Evolutionary conservation across 2,329 filamentous ascomycete species (phyloP).

Genomic region (Xylariaceae sp.): DNA sequence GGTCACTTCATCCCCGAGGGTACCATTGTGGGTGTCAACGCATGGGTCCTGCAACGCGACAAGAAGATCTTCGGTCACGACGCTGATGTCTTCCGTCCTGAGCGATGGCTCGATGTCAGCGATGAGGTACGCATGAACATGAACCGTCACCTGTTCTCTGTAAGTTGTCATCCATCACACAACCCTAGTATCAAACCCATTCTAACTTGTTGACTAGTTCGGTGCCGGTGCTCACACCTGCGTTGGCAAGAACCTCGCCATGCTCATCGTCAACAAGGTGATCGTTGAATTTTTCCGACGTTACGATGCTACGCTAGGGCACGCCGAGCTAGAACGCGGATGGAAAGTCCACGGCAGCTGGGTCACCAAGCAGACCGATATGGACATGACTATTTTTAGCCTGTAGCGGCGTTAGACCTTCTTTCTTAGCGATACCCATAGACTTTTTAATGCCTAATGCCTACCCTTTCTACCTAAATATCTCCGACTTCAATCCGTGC

Average conservation of each 20-base stretch:
- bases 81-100: slow-evolving; percentile 50
- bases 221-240: slow-evolving; percentile 15
- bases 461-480: too few species aligned
- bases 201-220: slow-evolving; percentile 2
- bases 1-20: slow-evolving; percentile 25
- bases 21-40: slow-evolving; percentile 56
- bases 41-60: slow-evolving; percentile 56
- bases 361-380: slow-evolving; percentile 4
- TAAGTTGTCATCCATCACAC: not conserved
- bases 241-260: slow-evolving; percentile 17
- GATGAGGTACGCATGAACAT: slow-evolving; percentile 5
- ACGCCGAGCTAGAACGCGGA: slow-evolving; percentile 1
- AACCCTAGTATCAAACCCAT: too few species aligned
- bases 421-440: too few species aligned
- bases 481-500: too few species aligned
- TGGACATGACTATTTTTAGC: slow-evolving; percentile 1
- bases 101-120: slow-evolving; percentile 43
- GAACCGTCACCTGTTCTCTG: slow-evolving; percentile 13
- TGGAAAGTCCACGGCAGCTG: slow-evolving; percentile 4
- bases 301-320: slow-evolving; percentile 7
- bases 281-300: slow-evolving; percentile 16
- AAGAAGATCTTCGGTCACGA: slow-evolving; percentile 53
- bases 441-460: too few species aligned
- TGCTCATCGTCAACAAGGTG: slow-evolving; percentile 18
- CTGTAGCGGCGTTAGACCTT: too few species aligned